Evolutionary conservation across 345 rosid species (phyloP).

Genomic region (Noccaea caerulescens): DNA sequence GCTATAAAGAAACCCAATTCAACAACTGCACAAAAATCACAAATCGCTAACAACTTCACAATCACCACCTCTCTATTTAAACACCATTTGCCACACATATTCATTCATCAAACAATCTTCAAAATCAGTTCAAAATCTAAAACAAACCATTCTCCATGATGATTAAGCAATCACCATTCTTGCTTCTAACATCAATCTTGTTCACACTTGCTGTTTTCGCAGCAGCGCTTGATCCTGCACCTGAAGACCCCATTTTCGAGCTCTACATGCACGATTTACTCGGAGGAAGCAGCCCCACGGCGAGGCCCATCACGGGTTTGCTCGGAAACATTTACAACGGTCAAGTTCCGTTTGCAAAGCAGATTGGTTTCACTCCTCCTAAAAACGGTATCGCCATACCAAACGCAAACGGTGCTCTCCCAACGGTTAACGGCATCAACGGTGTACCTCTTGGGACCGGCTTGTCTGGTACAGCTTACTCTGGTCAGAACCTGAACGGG

Average conservation of each 20-base stretch:
- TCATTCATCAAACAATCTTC: conserved; percentile 39
- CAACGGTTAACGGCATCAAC: conserved; percentile 72
- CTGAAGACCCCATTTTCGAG: conserved; percentile 61
- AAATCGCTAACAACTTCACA: conserved; percentile 51
- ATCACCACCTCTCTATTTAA: conserved; percentile 52
- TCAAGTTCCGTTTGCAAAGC: conserved; percentile 93
- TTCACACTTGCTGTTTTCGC: conserved; percentile 43
- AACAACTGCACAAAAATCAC: conserved; percentile 55
- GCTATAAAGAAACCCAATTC: conserved; percentile 37
- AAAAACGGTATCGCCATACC: conserved; percentile 71
- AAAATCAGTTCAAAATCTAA: conserved; percentile 10
- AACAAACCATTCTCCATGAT: conserved; percentile 39
- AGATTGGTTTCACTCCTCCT: conserved; percentile 77
- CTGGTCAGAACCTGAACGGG: conserved; percentile 53
- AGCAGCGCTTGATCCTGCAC: conserved; percentile 54
- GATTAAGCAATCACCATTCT: conserved; percentile 50
- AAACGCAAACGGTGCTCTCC: conserved; percentile 87
- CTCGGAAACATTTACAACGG: conserved; percentile 92
- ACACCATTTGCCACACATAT: conserved; percentile 38
- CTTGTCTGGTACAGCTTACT: conserved; percentile 68
- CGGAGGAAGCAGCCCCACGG: conserved; percentile 87
- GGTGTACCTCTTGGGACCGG: conserved; percentile 95
- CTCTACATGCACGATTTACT: conserved; percentile 92
- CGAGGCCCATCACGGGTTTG: conserved; percentile 90
- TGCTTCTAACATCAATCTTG: conserved; percentile 42